Conservation (phyloP, 331 rosid species). For the Cydonia oblonga region DNA sequence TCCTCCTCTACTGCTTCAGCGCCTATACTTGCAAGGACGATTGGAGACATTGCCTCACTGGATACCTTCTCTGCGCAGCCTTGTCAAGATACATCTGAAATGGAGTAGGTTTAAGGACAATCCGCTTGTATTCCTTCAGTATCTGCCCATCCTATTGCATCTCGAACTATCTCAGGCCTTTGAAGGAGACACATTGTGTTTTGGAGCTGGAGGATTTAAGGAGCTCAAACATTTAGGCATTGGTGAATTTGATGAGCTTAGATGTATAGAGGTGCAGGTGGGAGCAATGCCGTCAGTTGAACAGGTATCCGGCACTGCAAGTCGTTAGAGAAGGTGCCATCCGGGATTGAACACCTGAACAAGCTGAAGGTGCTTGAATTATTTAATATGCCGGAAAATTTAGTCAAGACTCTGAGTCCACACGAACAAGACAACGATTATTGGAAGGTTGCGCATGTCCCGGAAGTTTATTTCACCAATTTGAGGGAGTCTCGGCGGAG, state of each 20-base stretch:
- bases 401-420: background rate
- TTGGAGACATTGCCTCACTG: conserved; percentile 1
- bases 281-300: conserved; percentile 2
- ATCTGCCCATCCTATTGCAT: background rate
- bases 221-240: background rate
- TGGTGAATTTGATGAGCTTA: background rate
- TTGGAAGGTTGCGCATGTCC: background rate
- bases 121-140: background rate
- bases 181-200: conserved; percentile 6
- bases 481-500: background rate
- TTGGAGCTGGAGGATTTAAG: conserved; percentile 5
- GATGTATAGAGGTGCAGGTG: background rate
- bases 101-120: conserved; percentile 6
- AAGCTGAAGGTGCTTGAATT: conserved; percentile 1
- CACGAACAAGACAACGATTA: background rate
- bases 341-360: conserved; percentile 5
- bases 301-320: background rate
- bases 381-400: background rate
- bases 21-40: background rate
- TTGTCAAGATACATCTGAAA: background rate
- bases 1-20: background rate
- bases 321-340: conserved; percentile 7
- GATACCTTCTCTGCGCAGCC: conserved; percentile 4
- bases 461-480: background rate
- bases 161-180: background rate